Evolutionary conservation across 495 filamentous ascomycete species (phyloP).

Genomic region (Annulohypoxylon nitens): DNA sequence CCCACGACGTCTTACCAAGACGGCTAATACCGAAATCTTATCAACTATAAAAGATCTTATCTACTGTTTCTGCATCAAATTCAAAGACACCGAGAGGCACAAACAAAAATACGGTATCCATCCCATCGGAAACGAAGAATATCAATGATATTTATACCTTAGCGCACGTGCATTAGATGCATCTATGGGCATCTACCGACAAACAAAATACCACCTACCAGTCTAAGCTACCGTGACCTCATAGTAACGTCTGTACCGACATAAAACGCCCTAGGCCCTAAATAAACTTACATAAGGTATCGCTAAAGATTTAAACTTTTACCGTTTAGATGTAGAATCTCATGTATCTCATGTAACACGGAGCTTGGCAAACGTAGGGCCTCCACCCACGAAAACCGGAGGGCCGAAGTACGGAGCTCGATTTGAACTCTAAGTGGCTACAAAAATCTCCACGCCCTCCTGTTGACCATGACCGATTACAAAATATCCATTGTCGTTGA

Average conservation of each 20-base stretch:
- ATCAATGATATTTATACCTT: conserved; percentile 6
- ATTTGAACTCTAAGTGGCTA: conserved; percentile 35
- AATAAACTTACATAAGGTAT: background rate
- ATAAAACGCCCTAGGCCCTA: background rate
- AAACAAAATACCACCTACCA: conserved; percentile 12
- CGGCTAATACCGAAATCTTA: conserved; percentile 26
- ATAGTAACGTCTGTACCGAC: conserved; percentile 1
- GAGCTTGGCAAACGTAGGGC: conserved; percentile 23
- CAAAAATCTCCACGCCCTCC: conserved; percentile 33
- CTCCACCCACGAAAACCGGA: conserved; percentile 15
- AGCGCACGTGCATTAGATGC: conserved; percentile 1
- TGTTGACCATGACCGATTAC: conserved; percentile 17
- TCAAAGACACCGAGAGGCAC: conserved; percentile 16
- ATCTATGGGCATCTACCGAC: conserved; percentile 4
- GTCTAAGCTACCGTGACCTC: conserved; percentile 13
- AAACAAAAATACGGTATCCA: conserved; percentile 10
- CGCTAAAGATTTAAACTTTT: conserved; percentile 12
- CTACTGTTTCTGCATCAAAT: conserved; percentile 3
- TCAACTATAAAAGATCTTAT: conserved; percentile 36
- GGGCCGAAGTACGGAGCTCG: conserved; percentile 42
- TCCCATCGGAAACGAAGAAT: conserved; percentile 1
- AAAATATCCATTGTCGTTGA: conserved; percentile 9
- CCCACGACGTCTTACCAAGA: background rate
- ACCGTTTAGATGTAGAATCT: conserved; percentile 16
- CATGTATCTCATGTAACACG: conserved; percentile 26